Evolutionary conservation across 805 yeast species (phyloP).

Genomic region (Candida maesae): DNA sequence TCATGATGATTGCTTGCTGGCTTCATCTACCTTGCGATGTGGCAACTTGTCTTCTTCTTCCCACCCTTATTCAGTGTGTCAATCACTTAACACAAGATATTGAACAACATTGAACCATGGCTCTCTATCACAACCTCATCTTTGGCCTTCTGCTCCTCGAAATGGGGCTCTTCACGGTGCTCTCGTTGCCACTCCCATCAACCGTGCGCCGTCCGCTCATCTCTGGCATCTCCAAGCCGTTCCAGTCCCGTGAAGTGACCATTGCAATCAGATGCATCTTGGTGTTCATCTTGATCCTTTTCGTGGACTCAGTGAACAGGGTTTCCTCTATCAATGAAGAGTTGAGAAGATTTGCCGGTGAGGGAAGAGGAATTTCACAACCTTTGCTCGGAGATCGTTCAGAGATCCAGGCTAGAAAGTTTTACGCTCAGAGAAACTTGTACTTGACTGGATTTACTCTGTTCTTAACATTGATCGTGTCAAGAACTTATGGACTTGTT

Average conservation of each 20-base stretch:
- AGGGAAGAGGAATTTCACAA: conserved; percentile 1
- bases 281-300: conserved; percentile 78
- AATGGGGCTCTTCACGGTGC: conserved; percentile 69
- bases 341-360: conserved; percentile 35
- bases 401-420: conserved; percentile 85
- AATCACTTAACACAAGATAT: not conserved
- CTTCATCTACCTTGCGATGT: too few relatives aligned
- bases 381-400: conserved; percentile 53
- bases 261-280: conserved; percentile 77
- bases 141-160: conserved; percentile 77
- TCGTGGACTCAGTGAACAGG: conserved; percentile 84
- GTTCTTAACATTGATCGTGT: conserved; percentile 79
- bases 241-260: conserved; percentile 65
- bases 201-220: conserved; percentile 65
- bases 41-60: too few relatives aligned
- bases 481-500: conserved; percentile 79
- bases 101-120: conserved; percentile 25
- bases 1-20: conserved; percentile 1
- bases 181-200: conserved; percentile 86
- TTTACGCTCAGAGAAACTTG: conserved; percentile 95
- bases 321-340: conserved; percentile 68
- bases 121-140: conserved; percentile 35
- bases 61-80: too few relatives aligned
- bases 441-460: conserved; percentile 93
- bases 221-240: conserved; percentile 59